Conservation (phyloP, 208 protist species). For the Acanthamoeba triangularis region DNA sequence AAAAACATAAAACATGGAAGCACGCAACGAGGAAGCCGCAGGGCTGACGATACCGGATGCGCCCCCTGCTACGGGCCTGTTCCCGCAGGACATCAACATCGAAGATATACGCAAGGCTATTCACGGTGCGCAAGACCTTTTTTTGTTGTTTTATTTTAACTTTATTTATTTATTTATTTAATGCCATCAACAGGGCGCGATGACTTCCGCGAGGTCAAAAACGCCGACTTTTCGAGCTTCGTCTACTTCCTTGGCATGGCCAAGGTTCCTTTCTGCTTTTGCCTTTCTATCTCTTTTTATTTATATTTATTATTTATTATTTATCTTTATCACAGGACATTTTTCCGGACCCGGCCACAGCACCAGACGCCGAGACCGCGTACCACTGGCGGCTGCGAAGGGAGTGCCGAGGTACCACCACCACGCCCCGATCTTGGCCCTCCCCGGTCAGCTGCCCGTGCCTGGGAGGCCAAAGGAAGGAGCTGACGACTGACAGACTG, state of each 20-base stretch:
- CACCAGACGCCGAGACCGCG: background rate
- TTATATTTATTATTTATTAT: slow-evolving; percentile 10
- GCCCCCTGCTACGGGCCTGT: background rate
- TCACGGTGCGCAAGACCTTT: background rate
- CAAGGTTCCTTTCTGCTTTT: background rate
- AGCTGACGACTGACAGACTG: background rate
- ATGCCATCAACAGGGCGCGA: background rate
- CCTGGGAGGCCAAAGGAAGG: no score
- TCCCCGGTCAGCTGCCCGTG: no score
- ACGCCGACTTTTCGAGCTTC: slow-evolving; percentile 35
- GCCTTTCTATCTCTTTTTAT: background rate
- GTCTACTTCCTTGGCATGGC: slow-evolving; percentile 67
- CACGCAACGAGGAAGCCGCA: background rate
- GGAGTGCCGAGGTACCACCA: background rate
- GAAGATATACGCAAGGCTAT: slow-evolving; percentile 51
- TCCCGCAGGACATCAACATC: slow-evolving; percentile 62
- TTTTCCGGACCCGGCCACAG: slow-evolving; percentile 57
- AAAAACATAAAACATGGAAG: background rate
- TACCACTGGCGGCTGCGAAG: slow-evolving; percentile 33
- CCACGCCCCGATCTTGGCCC: background rate
- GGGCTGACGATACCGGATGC: background rate
- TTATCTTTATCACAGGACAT: background rate
- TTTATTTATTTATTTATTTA: background rate
- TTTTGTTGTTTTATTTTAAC: background rate
- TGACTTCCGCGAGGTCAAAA: slow-evolving; percentile 57